Conservation (phyloP, 2,329 filamentous ascomycete genomes). For the Chaetomiaceae sp. region DNA sequence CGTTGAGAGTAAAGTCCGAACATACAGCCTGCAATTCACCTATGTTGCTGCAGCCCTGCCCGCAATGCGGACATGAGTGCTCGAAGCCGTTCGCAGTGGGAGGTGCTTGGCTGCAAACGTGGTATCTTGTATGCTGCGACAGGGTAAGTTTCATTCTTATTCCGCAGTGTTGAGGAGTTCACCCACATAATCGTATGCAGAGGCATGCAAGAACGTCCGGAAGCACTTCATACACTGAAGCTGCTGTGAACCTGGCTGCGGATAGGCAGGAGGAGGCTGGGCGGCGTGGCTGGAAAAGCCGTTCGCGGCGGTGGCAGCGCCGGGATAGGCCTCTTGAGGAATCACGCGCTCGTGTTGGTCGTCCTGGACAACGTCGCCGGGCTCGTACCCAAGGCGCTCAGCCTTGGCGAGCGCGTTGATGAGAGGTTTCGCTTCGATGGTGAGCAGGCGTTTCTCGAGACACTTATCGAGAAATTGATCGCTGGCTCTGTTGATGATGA, state of each 20-base stretch:
- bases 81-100: constrained; percentile 20
- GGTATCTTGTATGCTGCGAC: constrained; percentile 17
- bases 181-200: constrained; percentile 22
- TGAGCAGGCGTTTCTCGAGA: constrained; percentile 45
- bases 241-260: background rate
- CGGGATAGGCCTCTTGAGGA: constrained; percentile 25
- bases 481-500: constrained; percentile 42
- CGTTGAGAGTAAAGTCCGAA: background rate
- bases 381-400: constrained; percentile 51
- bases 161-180: background rate
- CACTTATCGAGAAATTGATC: constrained; percentile 46
- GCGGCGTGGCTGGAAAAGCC: background rate
- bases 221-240: constrained; percentile 24
- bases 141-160: background rate
- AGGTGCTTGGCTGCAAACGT: constrained; percentile 19
- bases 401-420: constrained; percentile 52
- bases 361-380: constrained; percentile 43
- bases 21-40: constrained; percentile 16
- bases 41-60: constrained; percentile 17
- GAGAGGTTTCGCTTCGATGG: constrained; percentile 48
- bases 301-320: constrained; percentile 8
- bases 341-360: constrained; percentile 34
- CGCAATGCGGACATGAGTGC: constrained; percentile 21
- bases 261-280: constrained; percentile 1
- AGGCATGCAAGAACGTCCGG: constrained; percentile 19